Conservation (phyloP, 108 stramenopile species). For the Licmophora abbreviata region DNA sequence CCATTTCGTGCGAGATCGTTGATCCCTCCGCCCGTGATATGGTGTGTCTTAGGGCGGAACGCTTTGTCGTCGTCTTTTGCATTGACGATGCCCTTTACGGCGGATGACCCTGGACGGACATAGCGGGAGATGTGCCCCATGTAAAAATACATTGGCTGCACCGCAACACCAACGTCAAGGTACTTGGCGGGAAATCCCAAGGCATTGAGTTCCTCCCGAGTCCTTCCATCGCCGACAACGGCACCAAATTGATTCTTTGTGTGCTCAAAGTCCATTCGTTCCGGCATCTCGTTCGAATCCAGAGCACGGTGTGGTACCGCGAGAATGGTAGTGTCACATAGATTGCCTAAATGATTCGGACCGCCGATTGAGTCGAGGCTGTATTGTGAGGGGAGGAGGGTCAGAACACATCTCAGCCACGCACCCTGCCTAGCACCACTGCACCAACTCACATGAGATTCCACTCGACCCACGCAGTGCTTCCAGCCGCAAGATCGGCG, state of each 20-base stretch:
- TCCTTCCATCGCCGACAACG: constrained; percentile 54
- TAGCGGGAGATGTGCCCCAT: constrained; percentile 82
- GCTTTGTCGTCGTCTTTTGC: constrained; percentile 31
- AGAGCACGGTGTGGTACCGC: constrained; percentile 76
- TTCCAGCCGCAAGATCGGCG: constrained; percentile 85
- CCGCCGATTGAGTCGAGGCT: constrained; percentile 79
- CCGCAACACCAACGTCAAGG: constrained; percentile 57
- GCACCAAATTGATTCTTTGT: constrained; percentile 45
- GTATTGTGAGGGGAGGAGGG: constrained; percentile 7
- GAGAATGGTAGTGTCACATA: constrained; percentile 84
- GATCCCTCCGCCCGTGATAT: constrained; percentile 65
- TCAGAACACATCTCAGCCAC: background rate
- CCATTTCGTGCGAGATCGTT: constrained; percentile 76
- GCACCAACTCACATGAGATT: constrained; percentile 71
- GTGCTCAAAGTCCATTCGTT: constrained; percentile 39
- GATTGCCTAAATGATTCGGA: constrained; percentile 89
- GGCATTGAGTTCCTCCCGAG: constrained; percentile 72
- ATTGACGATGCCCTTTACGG: constrained; percentile 53
- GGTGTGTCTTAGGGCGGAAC: constrained; percentile 52
- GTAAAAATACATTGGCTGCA: constrained; percentile 88
- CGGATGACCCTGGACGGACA: constrained; percentile 63
- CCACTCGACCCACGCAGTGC: constrained; percentile 91
- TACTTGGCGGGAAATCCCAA: constrained; percentile 63
- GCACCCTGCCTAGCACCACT: background rate
- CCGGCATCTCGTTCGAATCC: constrained; percentile 9